A percentile compares a stretch with the other conserved stretches of the same genome.
Evolutionary conservation across 2,329 filamentous ascomycete species (phyloP).

Genomic region (Blastomyces gilchristii): DNA sequence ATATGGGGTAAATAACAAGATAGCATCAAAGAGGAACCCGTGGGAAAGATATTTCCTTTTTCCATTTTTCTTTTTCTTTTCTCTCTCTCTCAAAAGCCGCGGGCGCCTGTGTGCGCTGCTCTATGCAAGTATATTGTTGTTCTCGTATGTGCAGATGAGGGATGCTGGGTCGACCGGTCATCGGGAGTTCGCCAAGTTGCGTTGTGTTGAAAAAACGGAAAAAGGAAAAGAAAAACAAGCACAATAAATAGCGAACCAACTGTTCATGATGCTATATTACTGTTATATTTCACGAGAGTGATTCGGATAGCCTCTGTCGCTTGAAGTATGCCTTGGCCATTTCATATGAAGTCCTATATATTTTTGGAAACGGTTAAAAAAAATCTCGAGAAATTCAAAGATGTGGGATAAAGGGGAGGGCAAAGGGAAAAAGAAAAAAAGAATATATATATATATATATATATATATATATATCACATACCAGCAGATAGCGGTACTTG

Average conservation of each 20-base stretch:
- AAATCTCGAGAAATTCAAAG: neutral
- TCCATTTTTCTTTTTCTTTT: neutral
- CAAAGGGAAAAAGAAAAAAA: neutral
- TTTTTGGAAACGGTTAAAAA: constrained; percentile 8
- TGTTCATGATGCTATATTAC: constrained; percentile 15
- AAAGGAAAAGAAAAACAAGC: neutral
- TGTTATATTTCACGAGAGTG: constrained; percentile 6
- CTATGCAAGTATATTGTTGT: neutral
- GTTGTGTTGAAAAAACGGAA: neutral
- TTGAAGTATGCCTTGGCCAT: constrained; percentile 61
- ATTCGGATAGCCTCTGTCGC: constrained; percentile 21
- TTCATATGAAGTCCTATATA: constrained; percentile 51
- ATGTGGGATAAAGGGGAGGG: neutral
- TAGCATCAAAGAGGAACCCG: neutral
- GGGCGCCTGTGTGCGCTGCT: neutral
- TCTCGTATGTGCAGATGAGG: neutral
- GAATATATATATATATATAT: no score
- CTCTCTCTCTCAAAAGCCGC: neutral
- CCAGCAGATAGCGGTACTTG: constrained; percentile 99
- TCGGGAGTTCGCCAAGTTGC: neutral
- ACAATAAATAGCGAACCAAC: constrained; percentile 6
- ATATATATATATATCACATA: constrained; percentile 33
- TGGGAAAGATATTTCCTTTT: neutral
- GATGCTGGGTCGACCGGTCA: neutral
- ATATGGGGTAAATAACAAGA: neutral